Evolutionary conservation across 1,284 basidiomycete species (phyloP), one percentile per base, ranked within the genome.

Genomic region (Ganoderma leucocontextum): DNA sequence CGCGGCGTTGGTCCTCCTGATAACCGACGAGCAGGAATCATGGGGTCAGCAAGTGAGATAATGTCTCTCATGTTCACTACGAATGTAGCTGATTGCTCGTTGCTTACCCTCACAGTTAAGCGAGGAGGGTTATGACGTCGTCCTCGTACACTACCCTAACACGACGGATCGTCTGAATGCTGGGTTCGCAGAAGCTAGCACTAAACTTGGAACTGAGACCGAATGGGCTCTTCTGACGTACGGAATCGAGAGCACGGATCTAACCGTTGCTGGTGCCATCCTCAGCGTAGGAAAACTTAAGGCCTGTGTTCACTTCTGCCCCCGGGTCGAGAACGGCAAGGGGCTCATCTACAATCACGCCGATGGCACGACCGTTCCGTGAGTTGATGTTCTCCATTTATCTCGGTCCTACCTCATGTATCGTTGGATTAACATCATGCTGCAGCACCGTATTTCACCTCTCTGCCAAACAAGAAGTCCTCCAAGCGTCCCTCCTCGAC

Each of bases 51-150:
- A 84, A 77, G 83, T 82, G 57, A 68, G 60, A 35, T 42, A 38
- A n/a, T 22, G 15, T 17, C 41, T 29, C 55, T 13, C 33, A 4
- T 59, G 17, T 15, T 33, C 5, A 36, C 58, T 60, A 29, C 22
- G 60, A 6, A 44, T 17, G 4, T 60, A 6, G 3, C 1, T 35
- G 9, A 53, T 62, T 12, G 22, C 64, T 70, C 52, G 73, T 25
- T 49, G 49, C 22, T 39, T 42, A n/a, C 49, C n/a, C 19, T 29
- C 36, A 35, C 62, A 85, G 82, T 80, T 82, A 68, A 75, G 83
- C 33, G 80, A 84, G 68, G 84, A 85, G 73, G 84, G 83, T n/a
- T 84, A 85, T 70, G 70, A 79, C 39, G 78, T 82, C 25, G 65
- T 81, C 33, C 81, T 83, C 29, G 67, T 84, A 33, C 59, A 70